Conservation (phyloP, 805 yeast species). For the Myxozyma sirexii region DNA sequence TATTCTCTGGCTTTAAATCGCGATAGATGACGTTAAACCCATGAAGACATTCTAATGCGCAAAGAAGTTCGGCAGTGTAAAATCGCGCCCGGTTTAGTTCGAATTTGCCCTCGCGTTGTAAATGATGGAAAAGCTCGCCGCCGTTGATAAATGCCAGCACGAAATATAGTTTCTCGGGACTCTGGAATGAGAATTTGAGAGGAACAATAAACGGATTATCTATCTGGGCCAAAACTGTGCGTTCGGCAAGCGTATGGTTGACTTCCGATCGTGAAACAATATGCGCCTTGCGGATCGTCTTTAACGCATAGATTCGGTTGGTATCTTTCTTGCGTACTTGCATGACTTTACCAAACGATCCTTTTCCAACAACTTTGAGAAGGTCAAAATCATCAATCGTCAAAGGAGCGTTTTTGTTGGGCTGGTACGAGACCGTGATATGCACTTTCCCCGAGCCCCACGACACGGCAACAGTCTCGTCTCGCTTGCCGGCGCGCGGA, state of each 20-base stretch:
- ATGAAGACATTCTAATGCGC: conserved; percentile 91
- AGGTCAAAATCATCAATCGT: conserved; percentile 90
- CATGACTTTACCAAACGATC: conserved; percentile 98
- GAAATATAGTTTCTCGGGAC: conserved; percentile 90
- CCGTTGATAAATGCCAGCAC: conserved; percentile 94
- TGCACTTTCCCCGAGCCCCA: conserved; percentile 44
- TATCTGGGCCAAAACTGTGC: conserved; percentile 91
- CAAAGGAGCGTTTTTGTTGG: conserved; percentile 65
- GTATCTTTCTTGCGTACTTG: conserved; percentile 97
- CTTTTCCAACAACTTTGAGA: conserved; percentile 94
- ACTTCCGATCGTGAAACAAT: conserved; percentile 94
- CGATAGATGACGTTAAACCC: conserved; percentile 90
- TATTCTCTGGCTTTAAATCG: conserved; percentile 95
- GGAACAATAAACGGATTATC: conserved; percentile 96
- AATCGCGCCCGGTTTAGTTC: conserved; percentile 87
- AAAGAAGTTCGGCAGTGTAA: conserved; percentile 89
- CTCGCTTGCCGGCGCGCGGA: conserved; percentile 40
- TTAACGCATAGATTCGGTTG: conserved; percentile 88
- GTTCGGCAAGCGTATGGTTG: conserved; percentile 92
- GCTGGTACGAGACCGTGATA: conserved; percentile 69
- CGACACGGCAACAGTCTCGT: conserved; percentile 35
- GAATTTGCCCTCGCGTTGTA: conserved; percentile 88
- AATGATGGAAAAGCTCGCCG: conserved; percentile 92
- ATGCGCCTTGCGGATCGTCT: conserved; percentile 90
- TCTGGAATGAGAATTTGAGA: conserved; percentile 90